Evolutionary conservation across 2,329 filamentous ascomycete species (phyloP).

Genomic region (Sphaerulina populicola): DNA sequence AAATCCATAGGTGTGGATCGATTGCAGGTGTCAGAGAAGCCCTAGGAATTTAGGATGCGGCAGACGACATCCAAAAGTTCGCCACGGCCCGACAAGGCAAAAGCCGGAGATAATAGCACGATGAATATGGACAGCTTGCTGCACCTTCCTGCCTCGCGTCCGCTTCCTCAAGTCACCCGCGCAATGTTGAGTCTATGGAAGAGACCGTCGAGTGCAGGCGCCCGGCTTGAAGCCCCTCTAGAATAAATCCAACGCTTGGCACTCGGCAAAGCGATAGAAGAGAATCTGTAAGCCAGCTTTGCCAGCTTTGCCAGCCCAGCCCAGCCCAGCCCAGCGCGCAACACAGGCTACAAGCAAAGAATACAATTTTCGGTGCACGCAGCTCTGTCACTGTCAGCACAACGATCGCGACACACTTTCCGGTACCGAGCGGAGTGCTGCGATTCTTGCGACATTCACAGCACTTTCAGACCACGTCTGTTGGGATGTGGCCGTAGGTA

Average conservation of each 20-base stretch:
- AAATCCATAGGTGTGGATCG: slow-evolving; percentile 4
- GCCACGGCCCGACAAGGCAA: slow-evolving; percentile 5
- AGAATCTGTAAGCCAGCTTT: neutral
- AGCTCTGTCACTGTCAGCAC: neutral
- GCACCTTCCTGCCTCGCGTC: neutral
- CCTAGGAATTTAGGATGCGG: neutral
- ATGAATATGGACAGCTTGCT: neutral
- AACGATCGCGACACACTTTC: neutral
- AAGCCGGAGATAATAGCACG: slow-evolving; percentile 2
- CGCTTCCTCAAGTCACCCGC: neutral
- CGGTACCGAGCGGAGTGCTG: neutral
- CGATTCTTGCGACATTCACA: neutral
- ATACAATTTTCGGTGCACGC: neutral
- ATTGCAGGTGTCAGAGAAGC: slow-evolving; percentile 1
- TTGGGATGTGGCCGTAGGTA: neutral
- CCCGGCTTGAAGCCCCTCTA: neutral
- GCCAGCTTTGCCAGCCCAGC: too few species aligned
- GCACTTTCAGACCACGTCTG: neutral
- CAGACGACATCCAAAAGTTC: neutral
- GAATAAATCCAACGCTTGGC: neutral
- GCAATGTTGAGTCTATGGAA: neutral
- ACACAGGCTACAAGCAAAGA: neutral
- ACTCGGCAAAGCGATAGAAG: neutral
- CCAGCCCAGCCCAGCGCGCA: neutral
- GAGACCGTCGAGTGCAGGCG: neutral